These are phyloP conservation scores for Gossypium bickii DNA, from an alignment of 345 rosid genomes.

Conservation along the genomic window DNA sequence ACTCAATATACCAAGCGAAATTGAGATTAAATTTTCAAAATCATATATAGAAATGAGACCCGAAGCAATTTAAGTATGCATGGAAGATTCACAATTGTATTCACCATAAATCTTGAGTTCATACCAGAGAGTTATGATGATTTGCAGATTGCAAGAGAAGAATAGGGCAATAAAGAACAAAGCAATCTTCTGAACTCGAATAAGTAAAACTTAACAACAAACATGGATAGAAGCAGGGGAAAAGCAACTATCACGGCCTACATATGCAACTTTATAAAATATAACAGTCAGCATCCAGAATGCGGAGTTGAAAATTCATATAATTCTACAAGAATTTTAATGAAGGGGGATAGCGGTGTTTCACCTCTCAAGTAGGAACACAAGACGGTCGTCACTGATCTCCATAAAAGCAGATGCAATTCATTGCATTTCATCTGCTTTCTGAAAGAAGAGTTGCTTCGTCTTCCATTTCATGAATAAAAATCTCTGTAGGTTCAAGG, in stretches of 20 bases:
- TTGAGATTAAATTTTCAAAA: neutral
- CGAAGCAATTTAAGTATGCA: neutral
- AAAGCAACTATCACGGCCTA: neutral
- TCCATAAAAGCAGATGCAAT: neutral
- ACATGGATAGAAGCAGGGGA: neutral
- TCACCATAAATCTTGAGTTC: neutral
- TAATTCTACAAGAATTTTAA: neutral
- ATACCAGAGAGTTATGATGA: neutral
- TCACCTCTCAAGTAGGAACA: neutral
- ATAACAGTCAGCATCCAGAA: neutral
- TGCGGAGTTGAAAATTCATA: neutral
- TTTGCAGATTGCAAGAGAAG: neutral
- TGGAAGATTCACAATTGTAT: neutral
- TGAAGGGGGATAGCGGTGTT: neutral
- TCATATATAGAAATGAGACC: neutral
- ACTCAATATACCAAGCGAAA: neutral
- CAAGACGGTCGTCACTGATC: neutral
- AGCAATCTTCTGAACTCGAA: neutral
- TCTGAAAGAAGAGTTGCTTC: slow-evolving; percentile 17
- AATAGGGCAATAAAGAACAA: neutral
- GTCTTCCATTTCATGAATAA: slow-evolving; percentile 37
- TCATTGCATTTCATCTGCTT: slow-evolving; percentile 1
- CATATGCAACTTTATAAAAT: neutral
- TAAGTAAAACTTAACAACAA: neutral
- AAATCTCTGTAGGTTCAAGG: slow-evolving; percentile 80